Conservation (phyloP, 768 basidiomycete species). For the Psilocybe azurescens region DNA sequence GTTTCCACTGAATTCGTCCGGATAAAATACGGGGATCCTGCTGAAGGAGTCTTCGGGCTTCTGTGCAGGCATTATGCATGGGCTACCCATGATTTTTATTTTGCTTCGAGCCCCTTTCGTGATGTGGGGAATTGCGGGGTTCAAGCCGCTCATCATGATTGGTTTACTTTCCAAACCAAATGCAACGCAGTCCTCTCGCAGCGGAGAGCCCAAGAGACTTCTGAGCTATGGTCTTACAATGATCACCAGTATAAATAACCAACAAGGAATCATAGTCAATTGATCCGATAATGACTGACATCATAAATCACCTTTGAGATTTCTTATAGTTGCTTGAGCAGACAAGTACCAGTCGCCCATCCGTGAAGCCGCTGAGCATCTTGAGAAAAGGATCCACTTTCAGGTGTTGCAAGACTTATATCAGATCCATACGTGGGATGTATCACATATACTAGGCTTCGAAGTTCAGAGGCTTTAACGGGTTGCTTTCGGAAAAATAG, state of each 20-base stretch:
- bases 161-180: not conserved
- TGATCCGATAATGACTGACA: not conserved
- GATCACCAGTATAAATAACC: no score
- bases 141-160: not conserved
- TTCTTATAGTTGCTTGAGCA: not conserved
- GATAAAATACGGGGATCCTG: conserved; percentile 18
- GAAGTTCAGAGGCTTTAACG: not conserved
- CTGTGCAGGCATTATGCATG: not conserved
- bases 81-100: no score
- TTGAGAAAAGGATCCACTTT: not conserved
- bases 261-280: no score
- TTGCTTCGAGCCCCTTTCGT: not conserved
- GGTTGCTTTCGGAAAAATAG: conserved; percentile 15
- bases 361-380: not conserved
- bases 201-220: not conserved
- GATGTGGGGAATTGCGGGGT: conserved; percentile 16
- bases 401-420: not conserved
- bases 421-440: conserved; percentile 2
- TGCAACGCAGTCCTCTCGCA: not conserved
- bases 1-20: conserved; percentile 14
- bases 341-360: not conserved
- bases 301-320: not conserved
- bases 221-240: not conserved
- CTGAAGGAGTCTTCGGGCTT: not conserved
- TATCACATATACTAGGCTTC: not conserved